Percentiles rank a stretch among this genome's conserved stretches.
Evolutionary conservation across 2,329 filamentous ascomycete species (phyloP).

Genomic region (Clathrospora elynae): DNA sequence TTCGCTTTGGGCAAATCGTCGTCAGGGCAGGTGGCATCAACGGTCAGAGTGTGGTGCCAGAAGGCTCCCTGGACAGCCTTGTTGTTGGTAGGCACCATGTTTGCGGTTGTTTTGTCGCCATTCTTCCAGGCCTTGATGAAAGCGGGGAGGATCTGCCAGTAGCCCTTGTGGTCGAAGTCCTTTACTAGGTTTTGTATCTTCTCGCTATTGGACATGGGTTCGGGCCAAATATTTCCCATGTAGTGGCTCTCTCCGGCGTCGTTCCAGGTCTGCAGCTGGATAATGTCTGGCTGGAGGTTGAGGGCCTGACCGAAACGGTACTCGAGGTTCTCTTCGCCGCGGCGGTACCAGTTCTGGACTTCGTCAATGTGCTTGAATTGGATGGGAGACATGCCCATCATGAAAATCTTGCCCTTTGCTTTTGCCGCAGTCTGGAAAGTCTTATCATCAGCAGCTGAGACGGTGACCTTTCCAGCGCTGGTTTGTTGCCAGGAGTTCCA

Average conservation of each 20-base stretch:
- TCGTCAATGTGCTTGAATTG: constrained; percentile 50
- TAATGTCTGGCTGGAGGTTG: constrained; percentile 44
- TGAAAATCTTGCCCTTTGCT: constrained; percentile 42
- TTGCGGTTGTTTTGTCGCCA: constrained; percentile 30
- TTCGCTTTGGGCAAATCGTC: constrained; percentile 47
- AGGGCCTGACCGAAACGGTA: constrained; percentile 37
- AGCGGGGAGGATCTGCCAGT: constrained; percentile 41
- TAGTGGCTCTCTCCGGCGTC: constrained; percentile 51
- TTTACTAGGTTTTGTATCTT: constrained; percentile 35
- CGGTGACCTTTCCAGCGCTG: constrained; percentile 26
- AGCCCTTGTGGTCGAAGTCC: constrained; percentile 45
- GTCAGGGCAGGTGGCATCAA: constrained; percentile 48
- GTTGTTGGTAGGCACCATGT: constrained; percentile 27
- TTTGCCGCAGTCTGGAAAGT: constrained; percentile 37
- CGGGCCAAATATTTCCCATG: constrained; percentile 49
- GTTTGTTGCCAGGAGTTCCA: constrained; percentile 48
- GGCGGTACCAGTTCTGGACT: constrained; percentile 46
- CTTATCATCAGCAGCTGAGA: constrained; percentile 38
- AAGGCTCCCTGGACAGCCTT: constrained; percentile 28
- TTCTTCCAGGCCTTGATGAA: constrained; percentile 49
- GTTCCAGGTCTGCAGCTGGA: constrained; percentile 52
- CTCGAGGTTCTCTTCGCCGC: constrained; percentile 48
- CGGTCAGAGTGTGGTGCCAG: constrained; percentile 29
- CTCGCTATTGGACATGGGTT: constrained; percentile 36
- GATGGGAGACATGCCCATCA: constrained; percentile 48